Evolutionary conservation across 805 yeast species (phyloP).

Genomic region (Lipomyces mesembrius): DNA sequence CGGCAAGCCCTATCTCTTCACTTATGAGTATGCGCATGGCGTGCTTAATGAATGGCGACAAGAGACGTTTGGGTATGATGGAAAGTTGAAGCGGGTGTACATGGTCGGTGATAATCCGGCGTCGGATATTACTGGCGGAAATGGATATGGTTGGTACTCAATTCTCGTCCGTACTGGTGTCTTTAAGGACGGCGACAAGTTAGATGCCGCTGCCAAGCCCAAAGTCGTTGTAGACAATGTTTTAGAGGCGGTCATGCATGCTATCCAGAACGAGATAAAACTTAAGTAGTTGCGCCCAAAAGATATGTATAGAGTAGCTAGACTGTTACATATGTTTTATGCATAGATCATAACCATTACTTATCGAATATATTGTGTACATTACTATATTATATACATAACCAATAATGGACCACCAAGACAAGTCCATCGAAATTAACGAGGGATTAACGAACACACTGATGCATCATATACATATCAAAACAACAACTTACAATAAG

Average conservation of each 20-base stretch:
- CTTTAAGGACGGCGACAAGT: slow-evolving; percentile 58
- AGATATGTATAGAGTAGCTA: neutral
- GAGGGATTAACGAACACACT: neutral
- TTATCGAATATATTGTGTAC: neutral
- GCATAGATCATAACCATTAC: neutral
- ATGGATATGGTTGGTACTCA: slow-evolving; percentile 84
- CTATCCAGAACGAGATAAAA: slow-evolving; percentile 26
- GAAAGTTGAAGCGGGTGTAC: slow-evolving; percentile 59
- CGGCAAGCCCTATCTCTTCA: slow-evolving; percentile 81
- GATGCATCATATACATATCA: slow-evolving; percentile 4
- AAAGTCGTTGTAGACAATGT: slow-evolving; percentile 58
- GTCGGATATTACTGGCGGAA: slow-evolving; percentile 89
- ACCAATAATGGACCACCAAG: neutral
- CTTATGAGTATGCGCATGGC: slow-evolving; percentile 82
- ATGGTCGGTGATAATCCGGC: slow-evolving; percentile 99
- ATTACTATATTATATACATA: neutral
- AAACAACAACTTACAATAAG: slow-evolving; percentile 1
- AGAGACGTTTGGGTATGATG: slow-evolving; percentile 18
- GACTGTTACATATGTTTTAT: neutral
- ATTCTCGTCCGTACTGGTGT: slow-evolving; percentile 89
- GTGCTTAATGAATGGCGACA: slow-evolving; percentile 57
- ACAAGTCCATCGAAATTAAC: neutral
- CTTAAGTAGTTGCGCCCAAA: neutral
- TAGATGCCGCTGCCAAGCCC: slow-evolving; percentile 49
- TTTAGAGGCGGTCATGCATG: slow-evolving; percentile 54